Evolutionary conservation across 257 asterid genomes (phyloP), one percentile per base, ranked within the genome.

Genomic region (Solanum commersonii): DNA sequence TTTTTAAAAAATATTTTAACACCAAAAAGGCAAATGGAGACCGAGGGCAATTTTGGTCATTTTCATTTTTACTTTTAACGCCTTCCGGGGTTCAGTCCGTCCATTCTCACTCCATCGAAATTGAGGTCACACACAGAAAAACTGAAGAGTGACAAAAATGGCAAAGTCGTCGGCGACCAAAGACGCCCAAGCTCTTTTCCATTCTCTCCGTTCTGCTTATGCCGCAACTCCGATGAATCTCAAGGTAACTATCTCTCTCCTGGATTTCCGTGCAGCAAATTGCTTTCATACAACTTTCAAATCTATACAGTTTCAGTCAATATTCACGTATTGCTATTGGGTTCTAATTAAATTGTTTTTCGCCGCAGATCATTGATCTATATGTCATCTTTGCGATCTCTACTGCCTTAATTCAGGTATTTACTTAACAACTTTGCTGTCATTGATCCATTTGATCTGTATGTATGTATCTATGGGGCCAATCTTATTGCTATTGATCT

Each of bases 391-490:
- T 96, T 83, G 98, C 96, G 0, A 87, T 93, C 42, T 33, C 67
- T 89, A 95, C 96, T 78, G 98, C 98, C 87, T 81, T 95, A 56
- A 90, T 95, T 91, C 98, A 96, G 96, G 98, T 95, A 86, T 33
- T 83, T 67, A 18, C 6, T 79, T 79, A 25, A 44, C 38, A 44
- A 79, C 9, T 79, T 27, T 79, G 15, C 37, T 42, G 84, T 42
- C 52, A 42, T 40, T 78, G 56, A 78, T 42, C 60, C 18, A 78
- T 78, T 76, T 76, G 52, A 35, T 76, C 15, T 37, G 11, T 11
- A 76, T 76, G 33, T 73, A 9, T 72, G n/a, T 37, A 72, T 72
- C 60, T 52, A 5, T 52, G 78, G 44, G 79, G n/a, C 33, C 31
- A 37, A 35, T 74, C 27, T 35, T 22, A 23, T 76, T 76, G 22